Conservation (phyloP, 768 basidiomycete genomes). For the Pleurotus citrinopileatus region DNA sequence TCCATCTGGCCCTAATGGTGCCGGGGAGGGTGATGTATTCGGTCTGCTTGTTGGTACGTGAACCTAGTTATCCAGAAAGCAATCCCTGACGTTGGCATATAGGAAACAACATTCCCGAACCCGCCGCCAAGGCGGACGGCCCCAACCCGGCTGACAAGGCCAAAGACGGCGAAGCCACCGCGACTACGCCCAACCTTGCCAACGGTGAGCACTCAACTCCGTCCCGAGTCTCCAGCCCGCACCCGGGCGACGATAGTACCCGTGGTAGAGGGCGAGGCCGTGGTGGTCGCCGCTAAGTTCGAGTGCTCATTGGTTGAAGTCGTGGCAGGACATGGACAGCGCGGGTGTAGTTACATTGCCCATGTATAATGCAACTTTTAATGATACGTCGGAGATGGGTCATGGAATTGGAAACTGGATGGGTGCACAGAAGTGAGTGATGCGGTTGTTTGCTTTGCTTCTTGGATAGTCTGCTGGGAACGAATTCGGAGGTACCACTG, state of each 20-base stretch:
- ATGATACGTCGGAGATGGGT: not conserved
- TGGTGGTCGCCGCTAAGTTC: not conserved
- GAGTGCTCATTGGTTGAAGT: not conserved
- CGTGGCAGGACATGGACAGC: not conserved
- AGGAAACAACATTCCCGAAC: not conserved
- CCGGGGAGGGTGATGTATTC: not conserved
- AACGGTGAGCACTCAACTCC: slow-evolving; percentile 3
- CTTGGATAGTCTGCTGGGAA: not conserved
- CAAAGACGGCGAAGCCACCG: not conserved
- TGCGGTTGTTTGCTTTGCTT: not conserved
- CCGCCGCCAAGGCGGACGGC: not conserved
- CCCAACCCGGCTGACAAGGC: not conserved
- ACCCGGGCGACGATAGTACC: not conserved
- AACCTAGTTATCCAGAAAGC: not conserved
- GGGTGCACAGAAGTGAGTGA: not conserved
- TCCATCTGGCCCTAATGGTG: not conserved
- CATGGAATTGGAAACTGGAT: not conserved
- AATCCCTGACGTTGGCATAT: not conserved
- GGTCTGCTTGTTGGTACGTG: not conserved
- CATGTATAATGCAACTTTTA: not conserved
- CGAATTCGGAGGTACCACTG: not conserved
- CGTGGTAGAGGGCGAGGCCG: not conserved
- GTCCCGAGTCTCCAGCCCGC: slow-evolving; percentile 6
- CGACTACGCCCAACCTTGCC: not conserved
- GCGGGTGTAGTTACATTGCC: not conserved